Evolutionary conservation across 257 asterid genomes (phyloP).

Genomic region (Fraxinus excelsior): DNA sequence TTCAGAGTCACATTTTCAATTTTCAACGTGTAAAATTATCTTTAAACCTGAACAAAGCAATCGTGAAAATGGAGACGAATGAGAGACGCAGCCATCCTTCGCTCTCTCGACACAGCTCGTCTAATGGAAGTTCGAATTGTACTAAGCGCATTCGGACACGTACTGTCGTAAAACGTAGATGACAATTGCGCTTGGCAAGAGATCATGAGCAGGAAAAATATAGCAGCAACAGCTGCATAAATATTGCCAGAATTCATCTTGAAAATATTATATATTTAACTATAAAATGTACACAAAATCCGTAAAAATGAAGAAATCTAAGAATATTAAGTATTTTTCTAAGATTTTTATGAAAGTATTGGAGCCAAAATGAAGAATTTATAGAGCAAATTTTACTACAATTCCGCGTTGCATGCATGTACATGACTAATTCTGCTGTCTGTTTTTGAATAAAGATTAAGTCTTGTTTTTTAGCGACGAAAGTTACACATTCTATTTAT

Average conservation of each 20-base stretch:
- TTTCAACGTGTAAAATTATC: neutral
- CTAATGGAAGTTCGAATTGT: slow-evolving; percentile 18
- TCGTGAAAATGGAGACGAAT: slow-evolving; percentile 13
- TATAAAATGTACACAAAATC: neutral
- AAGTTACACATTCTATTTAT: neutral
- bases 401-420: neutral
- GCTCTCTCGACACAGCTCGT: slow-evolving; percentile 6
- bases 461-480: neutral
- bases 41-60: slow-evolving; percentile 20
- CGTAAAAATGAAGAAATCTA: neutral
- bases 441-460: neutral
- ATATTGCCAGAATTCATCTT: neutral
- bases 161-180: slow-evolving; percentile 14
- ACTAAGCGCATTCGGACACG: slow-evolving; percentile 20
- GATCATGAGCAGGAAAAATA: neutral
- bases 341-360: neutral
- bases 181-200: slow-evolving; percentile 17
- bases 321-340: neutral
- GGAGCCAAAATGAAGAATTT: neutral
- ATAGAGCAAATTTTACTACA: neutral
- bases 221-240: neutral
- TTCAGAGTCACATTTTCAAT: neutral
- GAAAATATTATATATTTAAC: neutral
- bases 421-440: neutral
- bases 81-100: slow-evolving; percentile 22